phyloP scores from a whole-genome alignment of 805 yeast species.

The Ogataea sp. region DNA sequence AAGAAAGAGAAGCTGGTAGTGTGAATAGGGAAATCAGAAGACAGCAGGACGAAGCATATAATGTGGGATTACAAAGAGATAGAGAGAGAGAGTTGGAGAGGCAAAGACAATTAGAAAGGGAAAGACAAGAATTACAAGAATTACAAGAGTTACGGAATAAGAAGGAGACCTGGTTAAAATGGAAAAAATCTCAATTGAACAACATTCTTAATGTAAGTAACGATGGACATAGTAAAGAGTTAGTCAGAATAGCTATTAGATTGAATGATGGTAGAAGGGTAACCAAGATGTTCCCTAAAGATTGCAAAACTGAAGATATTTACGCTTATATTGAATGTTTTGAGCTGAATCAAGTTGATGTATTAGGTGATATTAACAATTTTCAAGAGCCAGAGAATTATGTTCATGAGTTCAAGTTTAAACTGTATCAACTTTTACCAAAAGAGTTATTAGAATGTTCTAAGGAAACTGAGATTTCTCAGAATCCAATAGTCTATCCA shows the following conservation, averaged over 20 bases:
- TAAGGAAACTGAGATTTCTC: conserved; percentile 23
- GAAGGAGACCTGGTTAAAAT: conserved; percentile 34
- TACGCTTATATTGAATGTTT: conserved; percentile 62
- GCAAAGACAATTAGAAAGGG: conserved; percentile 14
- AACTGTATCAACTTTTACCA: conserved; percentile 49
- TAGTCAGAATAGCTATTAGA: conserved; percentile 65
- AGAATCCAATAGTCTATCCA: conserved; percentile 47
- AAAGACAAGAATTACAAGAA: conserved; percentile 7
- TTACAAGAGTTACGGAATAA: conserved; percentile 9
- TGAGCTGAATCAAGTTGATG: conserved; percentile 13
- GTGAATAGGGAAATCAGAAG: conserved; percentile 48
- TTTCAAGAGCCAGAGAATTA: conserved; percentile 24
- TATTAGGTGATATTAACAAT: conserved; percentile 22
- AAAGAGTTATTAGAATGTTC: conserved; percentile 34
- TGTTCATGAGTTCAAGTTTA: conserved; percentile 39
- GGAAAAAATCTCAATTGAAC: conserved; percentile 30
- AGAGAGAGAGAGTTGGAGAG: conserved; percentile 40
- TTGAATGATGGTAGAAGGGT: conserved; percentile 55
- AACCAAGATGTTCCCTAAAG: conserved; percentile 37
- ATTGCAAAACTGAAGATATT: conserved; percentile 48
- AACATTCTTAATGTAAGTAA: conserved; percentile 9
- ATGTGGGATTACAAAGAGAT: conserved; percentile 62
- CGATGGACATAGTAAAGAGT: conserved; percentile 18
- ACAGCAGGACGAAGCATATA: conserved; percentile 75
- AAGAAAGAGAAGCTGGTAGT: conserved; percentile 55